Evolutionary conservation across 2,329 filamentous ascomycete genomes (phyloP).

Genomic region (Hypoxylon sp.): DNA sequence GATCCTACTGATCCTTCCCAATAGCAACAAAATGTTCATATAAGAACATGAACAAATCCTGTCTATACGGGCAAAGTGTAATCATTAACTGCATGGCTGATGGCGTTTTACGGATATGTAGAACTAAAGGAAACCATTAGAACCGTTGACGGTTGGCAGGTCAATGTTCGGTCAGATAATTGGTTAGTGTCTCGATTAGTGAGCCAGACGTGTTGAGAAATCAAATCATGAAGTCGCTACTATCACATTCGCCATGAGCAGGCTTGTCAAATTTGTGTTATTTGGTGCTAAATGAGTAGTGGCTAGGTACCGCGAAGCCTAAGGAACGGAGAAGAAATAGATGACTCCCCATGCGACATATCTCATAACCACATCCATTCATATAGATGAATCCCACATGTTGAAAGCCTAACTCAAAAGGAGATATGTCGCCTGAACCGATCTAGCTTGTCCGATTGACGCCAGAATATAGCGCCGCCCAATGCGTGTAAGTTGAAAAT

Average conservation of each 20-base stretch:
- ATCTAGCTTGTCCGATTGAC: constrained; percentile 41
- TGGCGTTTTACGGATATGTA: constrained; percentile 55
- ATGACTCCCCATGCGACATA: constrained; percentile 32
- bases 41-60: constrained; percentile 27
- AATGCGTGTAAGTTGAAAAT: constrained; percentile 36
- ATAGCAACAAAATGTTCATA: constrained; percentile 24
- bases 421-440: constrained; percentile 31
- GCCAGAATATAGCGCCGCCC: constrained; percentile 40
- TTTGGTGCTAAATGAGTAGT: constrained; percentile 41
- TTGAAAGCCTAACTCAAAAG: constrained; percentile 28
- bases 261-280: constrained; percentile 31
- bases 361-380: constrained; percentile 44
- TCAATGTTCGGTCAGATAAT: constrained; percentile 31
- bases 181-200: constrained; percentile 18
- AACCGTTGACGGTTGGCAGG: constrained; percentile 43
- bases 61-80: constrained; percentile 47
- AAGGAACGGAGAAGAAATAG: constrained; percentile 41
- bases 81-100: constrained; percentile 54
- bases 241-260: constrained; percentile 3
- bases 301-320: constrained; percentile 32
- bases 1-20: constrained; percentile 7
- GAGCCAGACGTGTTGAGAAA: constrained; percentile 28
- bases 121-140: constrained; percentile 46
- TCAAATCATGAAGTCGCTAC: constrained; percentile 9
- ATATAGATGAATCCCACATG: constrained; percentile 30